Conservation (phyloP, 192 early-diverging fungal species). For the Chytriomyces sp. region DNA sequence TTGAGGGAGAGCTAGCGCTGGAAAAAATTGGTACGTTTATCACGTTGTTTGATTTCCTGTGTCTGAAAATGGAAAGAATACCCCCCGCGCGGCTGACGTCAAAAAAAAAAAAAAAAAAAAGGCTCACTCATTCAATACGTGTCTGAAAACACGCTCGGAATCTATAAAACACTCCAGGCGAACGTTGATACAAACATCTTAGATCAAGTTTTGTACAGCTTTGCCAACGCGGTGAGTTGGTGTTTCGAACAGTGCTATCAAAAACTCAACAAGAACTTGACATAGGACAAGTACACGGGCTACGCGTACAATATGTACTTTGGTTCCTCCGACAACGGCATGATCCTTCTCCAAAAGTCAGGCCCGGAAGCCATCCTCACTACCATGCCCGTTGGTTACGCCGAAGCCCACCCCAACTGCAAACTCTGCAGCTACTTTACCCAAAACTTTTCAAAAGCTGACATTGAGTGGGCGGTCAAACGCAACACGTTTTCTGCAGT, state of each 20-base stretch:
- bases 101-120: neutral
- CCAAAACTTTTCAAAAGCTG: neutral
- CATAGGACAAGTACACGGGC: neutral
- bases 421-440: neutral
- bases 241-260: too few species aligned
- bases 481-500: neutral
- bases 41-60: too few species aligned
- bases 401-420: neutral
- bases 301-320: neutral
- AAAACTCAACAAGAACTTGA: too few species aligned
- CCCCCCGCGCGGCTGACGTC: too few species aligned
- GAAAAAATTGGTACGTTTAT: neutral
- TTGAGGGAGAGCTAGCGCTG: neutral
- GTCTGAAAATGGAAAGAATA: too few species aligned
- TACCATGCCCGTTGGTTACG: neutral
- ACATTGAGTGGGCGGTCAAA: neutral
- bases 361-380: neutral
- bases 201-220: neutral
- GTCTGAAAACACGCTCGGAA: neutral
- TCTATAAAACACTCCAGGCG: neutral
- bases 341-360: neutral
- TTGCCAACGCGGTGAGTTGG: slow-evolving; percentile 7
- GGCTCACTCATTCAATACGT: neutral
- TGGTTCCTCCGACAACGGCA: neutral
- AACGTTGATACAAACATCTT: neutral